Evolutionary conservation across 2,329 filamentous ascomycete species (phyloP), one percentile per base, ranked within the genome.

Genomic region (Pseudogymnoascus sp.): DNA sequence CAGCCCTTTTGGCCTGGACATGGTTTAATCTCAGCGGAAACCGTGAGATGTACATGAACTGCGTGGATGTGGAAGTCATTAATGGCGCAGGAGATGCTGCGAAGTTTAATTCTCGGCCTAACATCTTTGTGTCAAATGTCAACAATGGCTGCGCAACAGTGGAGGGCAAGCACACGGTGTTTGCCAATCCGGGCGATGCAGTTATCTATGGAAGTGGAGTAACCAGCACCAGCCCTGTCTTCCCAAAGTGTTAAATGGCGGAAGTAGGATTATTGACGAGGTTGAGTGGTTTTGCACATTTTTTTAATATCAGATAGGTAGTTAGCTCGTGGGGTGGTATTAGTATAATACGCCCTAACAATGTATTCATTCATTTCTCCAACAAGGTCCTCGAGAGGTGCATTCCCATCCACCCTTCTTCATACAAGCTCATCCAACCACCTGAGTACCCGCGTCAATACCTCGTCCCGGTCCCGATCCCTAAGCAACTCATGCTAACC

Each of bases 21-120:
- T 83, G 81, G 80, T 83, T 82, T 70, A 84, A 84, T 69, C 26
- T 54, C 44, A 68, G 81, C 26, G 84, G 84, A 2, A 86, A 86
- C 67, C 77, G 84, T 15, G 84, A 87, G 67, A 84, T 85, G 77
- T 88, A 88, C 74, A 85, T 85, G 82, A 84, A 86, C 69, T 87
- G 84, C 7, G 79, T 86, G 35, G 77, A 78, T 26, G 81, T 87
- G 60, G 67, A 65, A 6, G 63, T 64, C 15, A 68, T 66, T 1
- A 35, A 63, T 21, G 62, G 63, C 13, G 57, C 60, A 37, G 57
- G 24, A 15, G n/a, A 59, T 26, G 57, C 24, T 26, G 54, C 21
- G 1, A 54, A 31, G 26, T 80, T 85, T 67, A 70, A 73, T 31
- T 64, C 67, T 5, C 78, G 85, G 0, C 84, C 84, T 0, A 72